Base-by-base conservation (phyloP, 805 yeast genomes). In the Hemisphaericaspora nanyangensis region DNA sequence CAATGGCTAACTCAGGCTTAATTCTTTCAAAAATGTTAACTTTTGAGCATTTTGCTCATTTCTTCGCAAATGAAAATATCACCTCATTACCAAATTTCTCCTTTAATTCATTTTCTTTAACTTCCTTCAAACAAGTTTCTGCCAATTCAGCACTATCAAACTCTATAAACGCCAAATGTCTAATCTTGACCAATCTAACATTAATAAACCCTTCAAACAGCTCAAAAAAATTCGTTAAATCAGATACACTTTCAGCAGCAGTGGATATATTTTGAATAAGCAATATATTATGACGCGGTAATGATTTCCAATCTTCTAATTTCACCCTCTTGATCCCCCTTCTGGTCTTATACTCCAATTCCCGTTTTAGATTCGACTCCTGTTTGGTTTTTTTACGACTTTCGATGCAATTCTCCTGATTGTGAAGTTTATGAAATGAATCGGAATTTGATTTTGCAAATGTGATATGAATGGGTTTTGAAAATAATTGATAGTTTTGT, bases 121-220 rank as follows among this genome's bases (percentile, higher is more conserved):
- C 19, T 2, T 28, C 30, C 7, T 51, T 40, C 31, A 65, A 48
- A 29, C 66, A 58, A 12, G 35, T 37, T 0, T 69, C 66, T 0
- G 95, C 82, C 29, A 66, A 59, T 2, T 58, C 52, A 17, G 78
- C 82, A 5, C 66, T 63, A 17, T 74, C 78, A 55, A 82, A 91
- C 50, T 91, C 97, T 3, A 91, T 73, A 58, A 91, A 84, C 8
- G 93, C 95, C 33, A 91, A 74, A 28, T 76, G 76, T 31, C 87
- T 72, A 5, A 80, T 76, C 2, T 74, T 69, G 19, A 91, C 88
- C 27, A 79, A 61, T 38, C 95, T 76, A 2, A 82, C 65, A 47
- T 82, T 85, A 10, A 76, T 60, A 45, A 83, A 82, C 0, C 95
- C 96, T 1, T 68, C 61, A 44, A 53, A 74, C 3, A 56, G 52